Percentiles rank a stretch among this genome's conserved stretches.
Conservation (phyloP, 345 rosid genomes). For the Salix brachista region DNA sequence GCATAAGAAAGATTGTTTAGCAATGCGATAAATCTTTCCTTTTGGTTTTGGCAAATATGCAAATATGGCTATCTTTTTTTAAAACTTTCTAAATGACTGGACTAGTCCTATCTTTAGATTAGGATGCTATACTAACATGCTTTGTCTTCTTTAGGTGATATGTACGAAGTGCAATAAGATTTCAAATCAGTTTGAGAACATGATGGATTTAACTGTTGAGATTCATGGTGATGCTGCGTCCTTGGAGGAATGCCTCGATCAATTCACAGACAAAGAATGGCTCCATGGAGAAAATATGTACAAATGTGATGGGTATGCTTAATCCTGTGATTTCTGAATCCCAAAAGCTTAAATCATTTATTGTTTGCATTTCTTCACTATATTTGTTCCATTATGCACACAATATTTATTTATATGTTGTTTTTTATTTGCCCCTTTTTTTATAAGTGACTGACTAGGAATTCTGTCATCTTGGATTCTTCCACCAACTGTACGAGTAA, state of each 20-base stretch:
- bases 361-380: neutral
- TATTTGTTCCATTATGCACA: neutral
- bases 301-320: constrained; percentile 81
- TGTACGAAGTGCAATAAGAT: constrained; percentile 67
- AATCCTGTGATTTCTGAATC: constrained; percentile 1
- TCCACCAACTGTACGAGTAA: neutral
- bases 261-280: constrained; percentile 78
- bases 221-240: constrained; percentile 87
- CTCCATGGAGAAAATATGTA: constrained; percentile 98
- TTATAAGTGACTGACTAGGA: neutral
- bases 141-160: constrained; percentile 47
- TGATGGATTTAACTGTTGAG: constrained; percentile 97
- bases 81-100: neutral
- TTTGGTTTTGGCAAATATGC: neutral
- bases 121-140: constrained; percentile 12
- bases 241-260: constrained; percentile 93
- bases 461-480: neutral
- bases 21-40: neutral
- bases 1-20: neutral
- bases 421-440: neutral
- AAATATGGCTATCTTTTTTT: neutral
- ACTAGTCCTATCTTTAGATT: neutral
- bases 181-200: constrained; percentile 86
- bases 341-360: neutral
- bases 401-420: neutral